Evolutionary conservation across 2,329 filamentous ascomycete genomes (phyloP).

Genomic region (Chrysoporthe austroafricana): DNA sequence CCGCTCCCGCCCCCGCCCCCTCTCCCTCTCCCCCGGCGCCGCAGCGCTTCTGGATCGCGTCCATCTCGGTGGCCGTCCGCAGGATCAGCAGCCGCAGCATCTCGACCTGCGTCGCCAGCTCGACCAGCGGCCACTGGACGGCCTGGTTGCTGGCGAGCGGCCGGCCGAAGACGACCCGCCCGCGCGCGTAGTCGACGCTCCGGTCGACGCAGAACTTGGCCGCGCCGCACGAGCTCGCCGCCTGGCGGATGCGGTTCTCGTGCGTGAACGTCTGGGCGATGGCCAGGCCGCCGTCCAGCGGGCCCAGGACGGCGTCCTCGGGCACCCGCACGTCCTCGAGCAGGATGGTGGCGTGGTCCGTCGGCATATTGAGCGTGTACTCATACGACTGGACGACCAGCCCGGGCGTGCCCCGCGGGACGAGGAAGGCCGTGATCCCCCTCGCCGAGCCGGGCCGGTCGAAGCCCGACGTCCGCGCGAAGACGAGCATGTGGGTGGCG

Average conservation of each 20-base stretch:
- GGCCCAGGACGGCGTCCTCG: constrained; percentile 54
- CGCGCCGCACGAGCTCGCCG: constrained; percentile 61
- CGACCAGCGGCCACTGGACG: constrained; percentile 67
- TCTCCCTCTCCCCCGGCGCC: constrained; percentile 20
- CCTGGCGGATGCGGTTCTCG: constrained; percentile 68
- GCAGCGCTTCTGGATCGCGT: constrained; percentile 46
- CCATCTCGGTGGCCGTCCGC: constrained; percentile 66
- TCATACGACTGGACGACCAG: constrained; percentile 61
- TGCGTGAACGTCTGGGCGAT: constrained; percentile 69
- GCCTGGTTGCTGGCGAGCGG: constrained; percentile 63
- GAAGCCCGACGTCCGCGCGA: constrained; percentile 55
- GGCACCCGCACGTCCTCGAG: constrained; percentile 62
- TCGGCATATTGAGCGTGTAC: constrained; percentile 70
- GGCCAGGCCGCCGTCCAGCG: constrained; percentile 56
- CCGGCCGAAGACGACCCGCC: constrained; percentile 58
- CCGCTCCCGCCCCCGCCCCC: not conserved
- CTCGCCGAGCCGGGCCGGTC: constrained; percentile 55
- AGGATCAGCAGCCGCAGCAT: constrained; percentile 65
- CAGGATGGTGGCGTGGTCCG: constrained; percentile 64
- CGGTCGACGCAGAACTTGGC: constrained; percentile 63
- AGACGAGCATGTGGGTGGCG: constrained; percentile 65
- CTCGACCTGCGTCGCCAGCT: constrained; percentile 63
- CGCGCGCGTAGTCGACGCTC: constrained; percentile 59
- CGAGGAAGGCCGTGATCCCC: constrained; percentile 65
- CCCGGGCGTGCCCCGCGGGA: constrained; percentile 56